A percentile compares a stretch with the other conserved stretches of the same genome.
Conservation (phyloP, 495 filamentous ascomycete species). For the Penicillium macrosclerotiorum region DNA sequence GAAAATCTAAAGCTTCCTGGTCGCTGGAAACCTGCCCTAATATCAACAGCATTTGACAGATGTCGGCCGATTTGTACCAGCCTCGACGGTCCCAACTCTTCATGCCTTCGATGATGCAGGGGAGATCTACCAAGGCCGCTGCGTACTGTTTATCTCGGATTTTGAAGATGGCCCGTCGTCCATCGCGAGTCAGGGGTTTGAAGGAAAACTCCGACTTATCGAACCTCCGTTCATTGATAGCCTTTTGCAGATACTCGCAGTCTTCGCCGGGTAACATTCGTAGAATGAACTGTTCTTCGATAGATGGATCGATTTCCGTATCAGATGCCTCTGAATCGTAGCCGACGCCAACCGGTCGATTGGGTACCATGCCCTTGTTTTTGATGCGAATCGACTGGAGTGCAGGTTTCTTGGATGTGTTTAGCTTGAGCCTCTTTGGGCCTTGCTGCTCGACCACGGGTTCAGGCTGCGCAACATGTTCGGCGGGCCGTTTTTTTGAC, state of each 20-base stretch:
- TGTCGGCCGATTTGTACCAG: conserved; percentile 91
- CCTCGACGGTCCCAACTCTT: conserved; percentile 92
- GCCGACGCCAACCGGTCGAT: conserved; percentile 70
- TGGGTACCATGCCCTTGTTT: conserved; percentile 59
- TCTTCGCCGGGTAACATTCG: conserved; percentile 84
- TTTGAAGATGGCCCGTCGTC: conserved; percentile 67
- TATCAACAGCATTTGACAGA: conserved; percentile 92
- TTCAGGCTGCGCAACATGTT: conserved; percentile 26
- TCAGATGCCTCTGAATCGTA: conserved; percentile 98
- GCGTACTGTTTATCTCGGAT: conserved; percentile 73
- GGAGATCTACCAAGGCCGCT: conserved; percentile 80
- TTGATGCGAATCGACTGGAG: conserved; percentile 53
- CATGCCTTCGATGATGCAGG: conserved; percentile 89
- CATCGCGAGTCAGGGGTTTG: conserved; percentile 73
- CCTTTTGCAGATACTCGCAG: conserved; percentile 73
- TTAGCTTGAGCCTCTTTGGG: conserved; percentile 45
- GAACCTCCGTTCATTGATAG: conserved; percentile 68
- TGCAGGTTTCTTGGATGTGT: conserved; percentile 41
- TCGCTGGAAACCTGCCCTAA: conserved; percentile 69
- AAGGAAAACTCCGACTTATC: conserved; percentile 68
- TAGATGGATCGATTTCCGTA: conserved; percentile 77
- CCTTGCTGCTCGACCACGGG: conserved; percentile 25
- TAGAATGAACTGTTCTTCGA: conserved; percentile 84
- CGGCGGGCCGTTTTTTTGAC: conserved; percentile 43
- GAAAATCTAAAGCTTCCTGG: conserved; percentile 64